Base-by-base conservation (phyloP, 1,284 basidiomycete genomes). In the Boletus subluridellus region DNA sequence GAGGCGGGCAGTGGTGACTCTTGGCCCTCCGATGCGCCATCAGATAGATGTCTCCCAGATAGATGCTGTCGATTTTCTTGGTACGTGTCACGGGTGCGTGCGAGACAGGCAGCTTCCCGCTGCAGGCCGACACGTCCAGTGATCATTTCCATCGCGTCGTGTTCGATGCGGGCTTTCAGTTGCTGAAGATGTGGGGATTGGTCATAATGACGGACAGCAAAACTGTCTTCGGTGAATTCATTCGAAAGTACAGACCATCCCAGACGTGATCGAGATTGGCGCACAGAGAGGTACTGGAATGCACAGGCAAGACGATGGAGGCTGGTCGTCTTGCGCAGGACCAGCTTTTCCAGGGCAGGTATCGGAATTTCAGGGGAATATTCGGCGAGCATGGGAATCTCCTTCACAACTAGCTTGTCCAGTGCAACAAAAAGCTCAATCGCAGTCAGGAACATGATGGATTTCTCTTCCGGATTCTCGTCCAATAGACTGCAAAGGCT, bases 341-440 rank as follows among this genome's bases (percentile, higher is more conserved):
- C 63, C 8, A 84, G 67, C 0, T 70, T 54, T 14, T 80, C 69
- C 12, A 82, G 62, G 15, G 80, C 63, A 1, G 35, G 44, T 1
- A 55, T 42, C 0, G 76, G 68, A 2, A 84, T 63, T 53, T 81
- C 80, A 0, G 80, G 81, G 5, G 79, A 77, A 49, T 80, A 84
- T 4, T 77, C 64, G 0, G 49, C 52, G 4, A 83, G 66, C 4
- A 83, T 66, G 2, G 75, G 75, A 48, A 68, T 68, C 6, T 71
- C 65, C 1, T 37, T 37, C 7, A 76, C 62, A 5, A 65, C 73
- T 3, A 78, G 39, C 26, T 67, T 69, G 62, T 83, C 82, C 0
- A 83, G 66, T 0, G 72, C 75, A 0, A 78, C 66, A 78, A 79
- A 82, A 2, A 82, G 68, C 17, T 77, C 72, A 9, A 81, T 61